Evolutionary conservation across 352 stramenopile genomes (phyloP), one percentile per base, ranked within the genome.

Genomic region (Phytopythium ostracodes): DNA sequence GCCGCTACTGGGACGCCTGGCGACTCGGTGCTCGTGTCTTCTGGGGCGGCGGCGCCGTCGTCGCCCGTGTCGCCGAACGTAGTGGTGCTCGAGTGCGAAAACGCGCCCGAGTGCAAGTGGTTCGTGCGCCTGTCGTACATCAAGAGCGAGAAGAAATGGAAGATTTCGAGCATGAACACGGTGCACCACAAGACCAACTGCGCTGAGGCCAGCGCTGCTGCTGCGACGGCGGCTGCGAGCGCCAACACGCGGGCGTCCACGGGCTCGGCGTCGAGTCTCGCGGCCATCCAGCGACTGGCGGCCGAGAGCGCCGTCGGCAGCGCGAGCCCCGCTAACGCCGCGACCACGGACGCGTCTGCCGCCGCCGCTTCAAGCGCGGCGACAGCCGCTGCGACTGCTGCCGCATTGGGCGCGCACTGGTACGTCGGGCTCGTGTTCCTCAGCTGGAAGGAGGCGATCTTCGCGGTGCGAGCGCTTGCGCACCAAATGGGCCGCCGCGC

Each of bases 141-240:
- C 56, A 88, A 87, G 67, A 80, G 70, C 54, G 81, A 89, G 50
- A 77, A 80, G 49, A 77, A 82, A 56, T 91, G 81, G 81, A 88
- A 87, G 60, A 83, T 91, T 54, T 89, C 81, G 15, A 89, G 77
- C 50, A 84, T 88, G 75, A 89, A 79, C 66, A 72, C 72, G 55
- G 61, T 73, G 44, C 81, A 91, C 60, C 77, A 88, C 63, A 83
- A 79, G 65, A 83, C 60, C n/a, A 68, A 87, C 59, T 91, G 81
- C 62, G 14, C 54, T 24, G 75, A 82, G 49, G 56, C 27, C 44
- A 10, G 25, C 24, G 22, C 15, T 55, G n/a, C 20, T 33, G 40
- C 59, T 33, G 54, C 59, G 10, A 25, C 56, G 7, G 20, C 25
- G 14, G 25, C 52, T 6, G 44, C 55, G 29, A 7, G 29, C 29